phyloP scores from a whole-genome alignment of 441 rosid species.

The Pelargonium fulgidum region DNA sequence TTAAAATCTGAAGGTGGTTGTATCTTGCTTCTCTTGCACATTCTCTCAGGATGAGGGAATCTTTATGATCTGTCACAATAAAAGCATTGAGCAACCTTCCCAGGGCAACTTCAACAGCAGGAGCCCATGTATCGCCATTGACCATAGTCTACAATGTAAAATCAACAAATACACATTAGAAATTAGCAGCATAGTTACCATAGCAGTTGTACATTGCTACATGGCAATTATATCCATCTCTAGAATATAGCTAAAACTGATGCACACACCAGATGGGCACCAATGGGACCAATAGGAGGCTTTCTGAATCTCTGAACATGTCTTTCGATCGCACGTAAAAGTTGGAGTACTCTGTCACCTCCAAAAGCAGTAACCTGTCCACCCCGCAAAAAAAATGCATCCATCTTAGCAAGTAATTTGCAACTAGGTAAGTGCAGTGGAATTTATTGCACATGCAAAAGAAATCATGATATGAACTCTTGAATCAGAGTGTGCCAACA shows the following conservation, averaged over 20 bases:
- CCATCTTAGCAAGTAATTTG: neutral
- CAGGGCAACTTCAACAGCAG: slow-evolving; percentile 83
- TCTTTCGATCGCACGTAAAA: slow-evolving; percentile 70
- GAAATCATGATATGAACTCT: slow-evolving; percentile 6
- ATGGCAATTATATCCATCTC: neutral
- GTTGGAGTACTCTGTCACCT: slow-evolving; percentile 77
- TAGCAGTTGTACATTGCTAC: slow-evolving; percentile 1
- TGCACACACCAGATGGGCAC: slow-evolving; percentile 78
- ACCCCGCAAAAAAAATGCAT: neutral
- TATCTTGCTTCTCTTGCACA: slow-evolving; percentile 77
- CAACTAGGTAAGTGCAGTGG: slow-evolving; percentile 11
- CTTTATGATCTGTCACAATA: slow-evolving; percentile 81
- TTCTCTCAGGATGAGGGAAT: slow-evolving; percentile 56
- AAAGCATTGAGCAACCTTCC: slow-evolving; percentile 90
- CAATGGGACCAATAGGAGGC: slow-evolving; percentile 98
- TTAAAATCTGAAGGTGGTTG: slow-evolving; percentile 58
- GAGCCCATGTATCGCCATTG: slow-evolving; percentile 79
- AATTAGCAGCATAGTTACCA: slow-evolving; percentile 8
- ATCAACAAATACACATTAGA: slow-evolving; percentile 11
- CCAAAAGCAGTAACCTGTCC: slow-evolving; percentile 94
- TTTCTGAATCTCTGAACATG: slow-evolving; percentile 45
- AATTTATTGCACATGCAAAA: slow-evolving; percentile 2
- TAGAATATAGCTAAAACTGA: neutral
- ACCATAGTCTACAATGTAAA: slow-evolving; percentile 54
- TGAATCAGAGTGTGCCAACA: slow-evolving; percentile 1